A percentile compares a stretch with the other conserved stretches of the same genome.
Conservation (phyloP, 805 yeast species). For the Candida takata region DNA sequence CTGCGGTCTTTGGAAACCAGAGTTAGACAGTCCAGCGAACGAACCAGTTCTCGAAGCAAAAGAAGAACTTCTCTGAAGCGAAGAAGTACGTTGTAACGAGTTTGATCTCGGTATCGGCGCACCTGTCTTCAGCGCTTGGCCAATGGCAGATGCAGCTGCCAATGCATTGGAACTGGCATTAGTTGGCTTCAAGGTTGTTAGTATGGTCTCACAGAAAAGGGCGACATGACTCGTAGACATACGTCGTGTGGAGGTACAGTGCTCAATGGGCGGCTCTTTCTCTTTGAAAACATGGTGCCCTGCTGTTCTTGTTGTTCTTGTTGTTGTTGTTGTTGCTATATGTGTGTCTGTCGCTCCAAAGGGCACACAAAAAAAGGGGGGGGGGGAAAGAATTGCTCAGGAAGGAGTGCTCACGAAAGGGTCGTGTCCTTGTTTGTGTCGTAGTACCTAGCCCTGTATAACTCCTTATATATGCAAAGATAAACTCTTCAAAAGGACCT, state of each 20-base stretch:
- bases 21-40: slow-evolving; percentile 12
- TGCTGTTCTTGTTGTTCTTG: no score
- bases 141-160: slow-evolving; percentile 58
- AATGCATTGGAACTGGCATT: slow-evolving; percentile 43
- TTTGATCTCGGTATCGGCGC: slow-evolving; percentile 24
- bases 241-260: slow-evolving; percentile 3
- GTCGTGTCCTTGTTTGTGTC: no score
- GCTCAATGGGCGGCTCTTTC: slow-evolving; percentile 4
- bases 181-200: slow-evolving; percentile 7
- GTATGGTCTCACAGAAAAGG: background rate
- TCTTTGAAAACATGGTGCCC: slow-evolving; percentile 3
- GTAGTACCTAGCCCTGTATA: no score
- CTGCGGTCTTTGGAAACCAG: background rate
- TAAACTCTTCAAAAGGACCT: no score
- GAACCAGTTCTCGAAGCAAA: slow-evolving; percentile 12
- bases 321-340: no score
- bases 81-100: slow-evolving; percentile 20
- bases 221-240: background rate
- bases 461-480: no score
- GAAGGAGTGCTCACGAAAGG: no score
- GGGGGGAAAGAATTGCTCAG: no score
- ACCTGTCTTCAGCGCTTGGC: slow-evolving; percentile 36
- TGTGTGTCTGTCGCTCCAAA: no score
- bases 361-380: no score
- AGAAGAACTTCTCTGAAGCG: slow-evolving; percentile 12